Conservation (phyloP, 2,329 filamentous ascomycete genomes). For the Xylariales sp. region DNA sequence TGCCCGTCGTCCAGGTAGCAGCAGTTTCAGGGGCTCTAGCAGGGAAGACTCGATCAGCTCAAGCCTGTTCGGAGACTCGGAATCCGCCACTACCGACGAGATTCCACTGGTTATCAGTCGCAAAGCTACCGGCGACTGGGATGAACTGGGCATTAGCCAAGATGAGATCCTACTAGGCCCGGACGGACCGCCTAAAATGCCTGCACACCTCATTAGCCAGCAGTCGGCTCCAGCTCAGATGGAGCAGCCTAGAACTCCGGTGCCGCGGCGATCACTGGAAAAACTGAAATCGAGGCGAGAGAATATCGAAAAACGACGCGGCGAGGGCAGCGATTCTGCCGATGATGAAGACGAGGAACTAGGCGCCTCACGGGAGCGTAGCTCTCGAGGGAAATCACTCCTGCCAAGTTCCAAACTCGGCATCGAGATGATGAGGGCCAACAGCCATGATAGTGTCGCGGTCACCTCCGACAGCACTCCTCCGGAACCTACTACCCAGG, state of each 20-base stretch:
- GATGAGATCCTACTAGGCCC: conserved; percentile 39
- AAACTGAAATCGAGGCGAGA: conserved; percentile 71
- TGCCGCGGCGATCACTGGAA: conserved; percentile 63
- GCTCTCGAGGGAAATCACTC: conserved; percentile 46
- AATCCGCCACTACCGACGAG: conserved; percentile 74
- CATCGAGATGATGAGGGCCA: conserved; percentile 96
- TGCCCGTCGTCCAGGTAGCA: conserved; percentile 58
- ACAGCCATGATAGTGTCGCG: conserved; percentile 79
- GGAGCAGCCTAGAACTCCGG: conserved; percentile 41
- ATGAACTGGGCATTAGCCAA: conserved; percentile 73
- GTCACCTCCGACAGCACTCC: conserved; percentile 45
- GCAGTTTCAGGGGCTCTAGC: conserved; percentile 74
- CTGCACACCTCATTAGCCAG: conserved; percentile 53
- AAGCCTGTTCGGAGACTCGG: conserved; percentile 81
- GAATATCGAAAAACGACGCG: conserved; percentile 64
- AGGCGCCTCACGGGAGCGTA: conserved; percentile 45
- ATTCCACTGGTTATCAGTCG: conserved; percentile 70
- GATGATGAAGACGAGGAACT: conserved; percentile 95
- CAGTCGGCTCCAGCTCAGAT: conserved; percentile 62
- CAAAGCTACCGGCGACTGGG: conserved; percentile 73
- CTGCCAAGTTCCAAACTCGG: conserved; percentile 83
- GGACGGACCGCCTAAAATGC: conserved; percentile 34
- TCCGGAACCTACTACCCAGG: conserved; percentile 48
- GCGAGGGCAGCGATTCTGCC: conserved; percentile 77
- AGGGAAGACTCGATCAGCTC: conserved; percentile 86